Evolutionary conservation across 1,284 basidiomycete species (phyloP).

Genomic region (Cerioporus squamosus): DNA sequence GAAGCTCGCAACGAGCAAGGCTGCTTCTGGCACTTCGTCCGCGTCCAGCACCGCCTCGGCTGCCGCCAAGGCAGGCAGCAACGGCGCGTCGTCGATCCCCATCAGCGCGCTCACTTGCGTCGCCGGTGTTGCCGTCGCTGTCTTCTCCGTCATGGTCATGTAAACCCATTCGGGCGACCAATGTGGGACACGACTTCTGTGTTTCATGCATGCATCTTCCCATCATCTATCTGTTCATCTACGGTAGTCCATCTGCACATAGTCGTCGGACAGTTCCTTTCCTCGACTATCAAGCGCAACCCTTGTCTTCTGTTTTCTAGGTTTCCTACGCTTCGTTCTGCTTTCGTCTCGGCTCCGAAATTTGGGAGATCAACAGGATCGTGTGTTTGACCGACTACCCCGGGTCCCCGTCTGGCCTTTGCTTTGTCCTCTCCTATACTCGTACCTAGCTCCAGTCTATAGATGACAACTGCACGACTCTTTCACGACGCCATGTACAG

Average conservation of each 20-base stretch:
- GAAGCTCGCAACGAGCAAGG: slow-evolving; percentile 16
- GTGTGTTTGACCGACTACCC: slow-evolving; percentile 23
- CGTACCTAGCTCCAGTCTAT: not conserved
- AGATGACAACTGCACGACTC: slow-evolving; percentile 20
- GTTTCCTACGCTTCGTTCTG: not conserved
- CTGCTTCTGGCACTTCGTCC: slow-evolving; percentile 16
- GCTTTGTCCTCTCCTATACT: not conserved
- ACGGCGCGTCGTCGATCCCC: slow-evolving; percentile 31
- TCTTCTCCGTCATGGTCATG: slow-evolving; percentile 35
- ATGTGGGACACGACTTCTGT: too few species aligned
- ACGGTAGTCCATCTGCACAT: slow-evolving; percentile 4
- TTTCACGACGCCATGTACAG: slow-evolving; percentile 25
- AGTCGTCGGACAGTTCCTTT: not conserved
- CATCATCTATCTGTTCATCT: slow-evolving; percentile 10
- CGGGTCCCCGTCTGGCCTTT: slow-evolving; percentile 4
- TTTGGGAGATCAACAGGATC: slow-evolving; percentile 16
- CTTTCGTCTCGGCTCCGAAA: not conserved
- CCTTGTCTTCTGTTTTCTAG: not conserved
- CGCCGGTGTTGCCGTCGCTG: slow-evolving; percentile 29
- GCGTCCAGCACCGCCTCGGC: slow-evolving; percentile 26
- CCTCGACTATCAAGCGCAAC: not conserved
- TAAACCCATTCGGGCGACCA: slow-evolving; percentile 12
- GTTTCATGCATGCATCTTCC: not conserved
- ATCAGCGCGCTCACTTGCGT: slow-evolving; percentile 31
- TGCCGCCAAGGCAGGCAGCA: slow-evolving; percentile 26